Conservation (phyloP, 2,329 filamentous ascomycete genomes). For the Microcyclospora pomicola region DNA sequence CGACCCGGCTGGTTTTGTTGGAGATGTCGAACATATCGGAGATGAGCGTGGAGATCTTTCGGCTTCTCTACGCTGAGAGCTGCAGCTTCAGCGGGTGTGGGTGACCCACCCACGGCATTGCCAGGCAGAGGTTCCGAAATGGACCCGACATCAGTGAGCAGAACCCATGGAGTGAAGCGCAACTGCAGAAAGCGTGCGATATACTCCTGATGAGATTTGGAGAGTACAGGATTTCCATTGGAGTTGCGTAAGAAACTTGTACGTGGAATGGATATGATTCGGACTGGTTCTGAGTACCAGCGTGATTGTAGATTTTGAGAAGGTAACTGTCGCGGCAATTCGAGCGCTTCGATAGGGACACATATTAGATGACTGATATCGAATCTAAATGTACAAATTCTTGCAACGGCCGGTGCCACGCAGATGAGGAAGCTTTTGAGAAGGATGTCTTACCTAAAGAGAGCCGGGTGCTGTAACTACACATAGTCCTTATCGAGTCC, state of each 20-base stretch:
- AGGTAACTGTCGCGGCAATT: constrained; percentile 47
- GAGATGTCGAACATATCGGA: constrained; percentile 72
- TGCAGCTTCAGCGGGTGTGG: constrained; percentile 56
- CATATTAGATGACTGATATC: background rate
- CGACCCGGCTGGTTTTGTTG: constrained; percentile 65
- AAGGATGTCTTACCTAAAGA: constrained; percentile 57
- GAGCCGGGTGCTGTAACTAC: constrained; percentile 70
- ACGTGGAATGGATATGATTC: constrained; percentile 39
- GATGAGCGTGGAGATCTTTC: constrained; percentile 44
- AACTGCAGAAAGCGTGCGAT: constrained; percentile 45
- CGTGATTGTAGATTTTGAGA: constrained; percentile 40
- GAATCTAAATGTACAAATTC: background rate
- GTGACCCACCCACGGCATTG: constrained; percentile 21
- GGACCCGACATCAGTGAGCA: constrained; percentile 44
- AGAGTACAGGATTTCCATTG: constrained; percentile 45
- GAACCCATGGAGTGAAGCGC: constrained; percentile 44
- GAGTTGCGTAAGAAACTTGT: constrained; percentile 44
- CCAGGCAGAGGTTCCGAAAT: constrained; percentile 18
- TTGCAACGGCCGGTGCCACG: constrained; percentile 1
- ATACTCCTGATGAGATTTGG: constrained; percentile 43
- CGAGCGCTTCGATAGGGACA: constrained; percentile 33
- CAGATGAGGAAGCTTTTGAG: background rate
- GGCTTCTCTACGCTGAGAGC: constrained; percentile 27
- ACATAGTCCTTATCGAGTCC: constrained; percentile 73
- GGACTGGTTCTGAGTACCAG: constrained; percentile 51